phyloP scores from a whole-genome alignment of 495 filamentous ascomycete genomes.

The Lasiosphaeris hirsuta region DNA sequence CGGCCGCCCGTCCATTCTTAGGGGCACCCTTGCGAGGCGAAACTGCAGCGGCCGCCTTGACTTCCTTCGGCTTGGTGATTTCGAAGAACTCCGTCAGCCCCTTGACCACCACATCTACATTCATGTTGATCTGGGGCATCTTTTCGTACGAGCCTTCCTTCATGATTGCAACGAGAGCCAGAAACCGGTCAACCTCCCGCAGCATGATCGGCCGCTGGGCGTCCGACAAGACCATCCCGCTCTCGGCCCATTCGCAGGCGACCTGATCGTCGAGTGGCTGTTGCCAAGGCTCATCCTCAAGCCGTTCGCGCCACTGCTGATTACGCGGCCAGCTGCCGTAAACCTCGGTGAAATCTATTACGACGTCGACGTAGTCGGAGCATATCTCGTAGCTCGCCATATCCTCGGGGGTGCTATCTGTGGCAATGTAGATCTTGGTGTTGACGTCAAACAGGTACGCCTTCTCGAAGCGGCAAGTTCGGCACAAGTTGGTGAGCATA shows the following conservation, averaged over 20 bases:
- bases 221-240: slow-evolving; percentile 71
- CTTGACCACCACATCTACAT: slow-evolving; percentile 53
- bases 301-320: slow-evolving; percentile 46
- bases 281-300: slow-evolving; percentile 58
- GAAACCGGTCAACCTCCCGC: slow-evolving; percentile 85
- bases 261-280: slow-evolving; percentile 63
- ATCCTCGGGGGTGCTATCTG: slow-evolving; percentile 86
- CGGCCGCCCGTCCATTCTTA: no score
- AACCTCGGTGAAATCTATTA: slow-evolving; percentile 92
- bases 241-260: slow-evolving; percentile 68
- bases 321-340: slow-evolving; percentile 72
- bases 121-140: slow-evolving; percentile 58
- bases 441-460: slow-evolving; percentile 95
- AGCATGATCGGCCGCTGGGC: slow-evolving; percentile 79
- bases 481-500: slow-evolving; percentile 82
- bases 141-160: slow-evolving; percentile 60
- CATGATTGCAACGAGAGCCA: slow-evolving; percentile 74
- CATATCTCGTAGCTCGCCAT: slow-evolving; percentile 96
- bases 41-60: neutral
- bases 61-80: slow-evolving; percentile 49
- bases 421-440: slow-evolving; percentile 97
- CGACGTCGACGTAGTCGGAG: slow-evolving; percentile 95
- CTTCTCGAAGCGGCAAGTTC: slow-evolving; percentile 91
- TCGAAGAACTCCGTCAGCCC: slow-evolving; percentile 55
- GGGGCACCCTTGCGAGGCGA: no score